Base-by-base conservation (phyloP, 1,284 basidiomycete species). In the Butyriboletus appendiculatus region DNA sequence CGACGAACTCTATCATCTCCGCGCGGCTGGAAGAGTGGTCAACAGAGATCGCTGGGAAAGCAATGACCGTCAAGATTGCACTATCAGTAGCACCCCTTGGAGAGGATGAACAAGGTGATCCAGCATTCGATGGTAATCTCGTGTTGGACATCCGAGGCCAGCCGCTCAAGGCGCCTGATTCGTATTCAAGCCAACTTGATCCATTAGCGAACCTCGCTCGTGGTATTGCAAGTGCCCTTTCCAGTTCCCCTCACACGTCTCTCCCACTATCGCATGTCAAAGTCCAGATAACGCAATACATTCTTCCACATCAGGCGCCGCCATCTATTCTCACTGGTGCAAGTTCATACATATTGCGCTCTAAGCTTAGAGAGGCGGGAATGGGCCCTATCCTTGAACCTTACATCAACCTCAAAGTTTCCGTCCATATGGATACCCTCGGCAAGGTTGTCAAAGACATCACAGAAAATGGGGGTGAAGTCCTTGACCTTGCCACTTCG, bases 371-470 rank as follows among this genome's bases (percentile, higher is more conserved):
- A 32, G 75, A 77, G 28, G 80, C 81, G 6, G 86, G 85, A 8
- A 76, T 81, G 62, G 90, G 90, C 3, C 78, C 84, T 1, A 69
- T 92, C 42, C 78, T 92, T 73, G 90, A 92, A 66, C 90, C 90
- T 11, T 92, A 81, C 61, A 78, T 90, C 39, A 72, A 74, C 24
- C 72, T 92, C 53, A 88, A 83, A 60, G 77, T 90, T 48, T 80
- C 80, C 12, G 81, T 90, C 7, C 75, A 77, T 20, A 86, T 88
- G 57, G 82, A 85, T 53, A 75, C 76, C 44, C 73, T 92, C 6
- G 90, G 90, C 12, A 87, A 83, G 62, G 82, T 88, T 15, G 81
- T 92, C 47, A 90, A 85, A 64, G 88, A 92, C 61, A 72, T 92
- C 9, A 88, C 86, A 6, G 90, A 92, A 62, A 80, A 84, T 57